Percentiles rank a stretch among this genome's conserved stretches.
Evolutionary conservation across 768 basidiomycete species (phyloP).

Genomic region (Amanita rubescens): DNA sequence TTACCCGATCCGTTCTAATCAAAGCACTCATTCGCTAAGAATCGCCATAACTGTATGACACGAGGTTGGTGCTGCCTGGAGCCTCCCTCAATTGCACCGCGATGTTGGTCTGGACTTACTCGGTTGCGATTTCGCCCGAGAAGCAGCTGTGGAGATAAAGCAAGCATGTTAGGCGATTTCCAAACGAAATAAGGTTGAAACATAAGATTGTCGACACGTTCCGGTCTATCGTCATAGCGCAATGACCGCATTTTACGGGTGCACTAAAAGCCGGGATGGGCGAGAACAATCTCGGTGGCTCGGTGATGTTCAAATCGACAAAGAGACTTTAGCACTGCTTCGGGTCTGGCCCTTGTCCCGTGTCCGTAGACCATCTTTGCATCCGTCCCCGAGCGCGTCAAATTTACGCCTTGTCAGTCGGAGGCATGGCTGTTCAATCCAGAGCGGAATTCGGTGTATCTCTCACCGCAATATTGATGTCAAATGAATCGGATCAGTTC

Average conservation of each 20-base stretch:
- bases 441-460: neutral
- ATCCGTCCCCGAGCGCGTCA: neutral
- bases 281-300: neutral
- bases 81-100: neutral
- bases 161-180: neutral
- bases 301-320: neutral
- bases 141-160: neutral
- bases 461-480: neutral
- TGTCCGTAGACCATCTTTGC: neutral
- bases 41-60: neutral
- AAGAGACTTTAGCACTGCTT: neutral
- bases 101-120: neutral
- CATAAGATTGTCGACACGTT: too few relatives aligned
- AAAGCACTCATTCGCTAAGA: neutral
- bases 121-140: neutral
- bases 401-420: neutral
- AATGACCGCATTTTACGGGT: neutral
- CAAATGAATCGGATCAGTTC: constrained; percentile 2
- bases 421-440: neutral
- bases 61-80: neutral
- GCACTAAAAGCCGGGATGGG: neutral
- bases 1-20: neutral
- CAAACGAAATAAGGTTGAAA: too few relatives aligned
- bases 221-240: neutral
- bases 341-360: neutral